Conservation (phyloP, 1,284 basidiomycete genomes). For the Tilletiaria anomala region DNA sequence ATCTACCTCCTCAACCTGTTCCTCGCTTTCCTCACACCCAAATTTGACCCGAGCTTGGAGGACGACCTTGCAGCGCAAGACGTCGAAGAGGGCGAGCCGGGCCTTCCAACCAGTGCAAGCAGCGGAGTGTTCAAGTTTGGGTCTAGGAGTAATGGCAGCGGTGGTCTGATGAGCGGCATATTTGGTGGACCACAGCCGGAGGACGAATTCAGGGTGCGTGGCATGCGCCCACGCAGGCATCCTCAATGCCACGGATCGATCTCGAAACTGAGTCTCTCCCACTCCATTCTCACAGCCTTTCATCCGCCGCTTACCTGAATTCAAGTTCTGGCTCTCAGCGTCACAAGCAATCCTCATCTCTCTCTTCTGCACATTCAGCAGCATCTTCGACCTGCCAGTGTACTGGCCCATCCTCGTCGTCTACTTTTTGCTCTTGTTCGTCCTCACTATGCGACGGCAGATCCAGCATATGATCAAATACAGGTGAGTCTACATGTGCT, state of each 20-base stretch:
- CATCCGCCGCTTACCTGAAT: slow-evolving; percentile 84
- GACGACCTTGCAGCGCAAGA: slow-evolving; percentile 85
- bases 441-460: slow-evolving; percentile 41
- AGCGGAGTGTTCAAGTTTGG: slow-evolving; percentile 13
- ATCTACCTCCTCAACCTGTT: slow-evolving; percentile 48
- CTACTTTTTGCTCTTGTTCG: slow-evolving; percentile 47
- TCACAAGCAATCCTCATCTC: slow-evolving; percentile 76
- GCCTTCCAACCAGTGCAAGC: slow-evolving; percentile 33
- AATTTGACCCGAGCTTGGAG: slow-evolving; percentile 88
- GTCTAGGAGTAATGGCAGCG: slow-evolving; percentile 2
- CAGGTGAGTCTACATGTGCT: too few species aligned
- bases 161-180: slow-evolving; percentile 34
- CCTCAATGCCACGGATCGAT: too few species aligned
- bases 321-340: slow-evolving; percentile 65
- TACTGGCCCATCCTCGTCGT: slow-evolving; percentile 95
- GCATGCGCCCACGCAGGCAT: too few species aligned
- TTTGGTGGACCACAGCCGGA: slow-evolving; percentile 20
- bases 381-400: slow-evolving; percentile 76
- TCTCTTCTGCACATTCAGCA: slow-evolving; percentile 43
- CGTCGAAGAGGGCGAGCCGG: slow-evolving; percentile 75
- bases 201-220: slow-evolving; percentile 38
- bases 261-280: too few species aligned
- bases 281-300: too few species aligned
- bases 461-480: slow-evolving; percentile 89
- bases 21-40: slow-evolving; percentile 74